Percentiles rank a stretch among this genome's conserved stretches.
These are phyloP conservation scores for Mycena crocata DNA, from an alignment of 768 basidiomycete species.

Conservation along the genomic window DNA sequence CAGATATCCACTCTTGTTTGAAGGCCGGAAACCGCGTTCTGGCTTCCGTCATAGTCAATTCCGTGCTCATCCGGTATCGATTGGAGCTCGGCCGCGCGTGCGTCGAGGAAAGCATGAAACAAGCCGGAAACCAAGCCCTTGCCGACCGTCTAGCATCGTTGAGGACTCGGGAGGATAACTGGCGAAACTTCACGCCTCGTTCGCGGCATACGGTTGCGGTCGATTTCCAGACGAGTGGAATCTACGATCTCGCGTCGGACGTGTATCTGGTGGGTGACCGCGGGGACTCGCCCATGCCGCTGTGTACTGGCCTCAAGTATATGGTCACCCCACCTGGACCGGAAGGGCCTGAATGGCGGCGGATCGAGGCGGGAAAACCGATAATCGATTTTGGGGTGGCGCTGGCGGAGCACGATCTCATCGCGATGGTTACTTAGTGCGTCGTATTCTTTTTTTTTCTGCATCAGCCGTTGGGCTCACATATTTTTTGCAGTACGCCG, in stretches of 20 bases:
- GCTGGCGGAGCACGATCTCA: slow-evolving; percentile 28
- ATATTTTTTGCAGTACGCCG: not conserved
- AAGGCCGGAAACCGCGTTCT: too few species aligned
- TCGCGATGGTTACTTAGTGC: slow-evolving; percentile 25
- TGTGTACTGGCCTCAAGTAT: slow-evolving; percentile 16
- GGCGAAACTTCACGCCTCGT: slow-evolving; percentile 4
- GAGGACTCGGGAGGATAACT: not conserved
- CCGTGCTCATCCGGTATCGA: too few species aligned
- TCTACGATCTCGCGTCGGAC: slow-evolving; percentile 11
- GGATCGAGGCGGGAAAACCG: slow-evolving; percentile 4
- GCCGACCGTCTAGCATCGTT: slow-evolving; percentile 13
- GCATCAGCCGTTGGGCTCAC: not conserved
- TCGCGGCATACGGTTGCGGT: not conserved
- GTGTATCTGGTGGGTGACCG: slow-evolving; percentile 1
- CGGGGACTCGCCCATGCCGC: not conserved
- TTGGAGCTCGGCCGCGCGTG: too few species aligned
- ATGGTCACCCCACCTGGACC: not conserved
- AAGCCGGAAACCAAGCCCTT: not conserved
- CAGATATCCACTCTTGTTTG: too few species aligned
- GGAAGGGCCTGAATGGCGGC: slow-evolving; percentile 3
- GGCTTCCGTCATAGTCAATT: too few species aligned
- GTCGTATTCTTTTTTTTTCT: not conserved
- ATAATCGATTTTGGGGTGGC: slow-evolving; percentile 24
- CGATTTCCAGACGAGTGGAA: not conserved
- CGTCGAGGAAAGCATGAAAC: too few species aligned